phyloP scores from a whole-genome alignment of 164 flowering plant species.

The Magnolia sinica region DNA sequence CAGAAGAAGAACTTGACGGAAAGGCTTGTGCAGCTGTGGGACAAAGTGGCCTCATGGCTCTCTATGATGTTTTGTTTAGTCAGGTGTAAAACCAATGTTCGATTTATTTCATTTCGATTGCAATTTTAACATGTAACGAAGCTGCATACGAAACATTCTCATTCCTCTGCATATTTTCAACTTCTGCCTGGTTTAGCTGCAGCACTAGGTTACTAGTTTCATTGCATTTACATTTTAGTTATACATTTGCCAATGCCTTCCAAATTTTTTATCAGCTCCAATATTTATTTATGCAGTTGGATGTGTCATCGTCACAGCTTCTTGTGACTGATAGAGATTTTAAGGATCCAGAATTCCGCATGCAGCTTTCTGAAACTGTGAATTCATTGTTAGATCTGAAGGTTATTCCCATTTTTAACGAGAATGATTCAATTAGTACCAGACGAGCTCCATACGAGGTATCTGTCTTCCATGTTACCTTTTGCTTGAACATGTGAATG shows the following conservation, averaged over 20 bases:
- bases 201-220: neutral
- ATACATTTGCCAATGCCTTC: neutral
- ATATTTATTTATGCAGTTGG: conserved; percentile 57
- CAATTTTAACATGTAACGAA: neutral
- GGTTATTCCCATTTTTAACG: conserved; percentile 90
- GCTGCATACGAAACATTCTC: neutral
- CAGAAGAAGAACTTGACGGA: conserved; percentile 90
- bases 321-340: conserved; percentile 94
- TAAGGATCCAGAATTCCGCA: conserved; percentile 65
- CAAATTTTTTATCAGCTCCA: neutral
- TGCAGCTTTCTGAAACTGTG: conserved; percentile 75
- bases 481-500: neutral
- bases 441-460: conserved; percentile 96
- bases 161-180: neutral
- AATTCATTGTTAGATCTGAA: conserved; percentile 49
- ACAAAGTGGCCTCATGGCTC: conserved; percentile 89
- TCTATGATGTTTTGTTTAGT: conserved; percentile 81
- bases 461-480: neutral
- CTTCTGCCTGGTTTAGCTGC: neutral
- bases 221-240: neutral
- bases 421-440: conserved; percentile 94
- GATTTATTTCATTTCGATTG: neutral
- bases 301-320: conserved; percentile 82
- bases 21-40: conserved; percentile 99
- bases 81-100: conserved; percentile 46